Evolutionary conservation across 2,329 filamentous ascomycete genomes (phyloP), one percentile per base, ranked within the genome.

Genomic region (Alternaria hordeiaustralica): DNA sequence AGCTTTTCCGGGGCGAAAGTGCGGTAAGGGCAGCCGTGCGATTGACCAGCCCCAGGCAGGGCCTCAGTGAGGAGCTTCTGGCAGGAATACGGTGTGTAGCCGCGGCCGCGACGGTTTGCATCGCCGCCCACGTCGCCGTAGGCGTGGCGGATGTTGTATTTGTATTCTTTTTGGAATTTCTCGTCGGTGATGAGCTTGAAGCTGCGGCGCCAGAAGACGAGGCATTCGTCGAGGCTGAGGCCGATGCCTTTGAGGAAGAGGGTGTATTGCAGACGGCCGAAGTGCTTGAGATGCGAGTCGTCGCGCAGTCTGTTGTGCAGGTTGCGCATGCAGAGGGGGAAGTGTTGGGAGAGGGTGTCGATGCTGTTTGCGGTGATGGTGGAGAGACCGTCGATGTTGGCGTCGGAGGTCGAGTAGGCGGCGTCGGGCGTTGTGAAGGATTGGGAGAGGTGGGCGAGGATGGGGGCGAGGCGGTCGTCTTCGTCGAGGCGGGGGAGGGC

Each of bases 71-170:
- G 85, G 56, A 99, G 94, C 82, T 96, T 97, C 76, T 98, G 95
- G 79, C 96, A 99, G 58, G 92, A 96, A 76, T 93, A 96, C 0
- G 96, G 93, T 53, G 92, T 92, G 79, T 97, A 97, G 20, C 95
- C 95, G 58, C 92, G 88, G 45, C 94, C 92, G 58, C 95, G 88
- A 30, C 95, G 88, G 77, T 97, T 97, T 20, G 89, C 86, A 80
- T 98, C 95, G 61, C 95, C 95, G 58, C 96, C 96, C 1, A 98
- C 96, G 74, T 98, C 95, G 69, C 96, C 96, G 79, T 98, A 99
- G 1, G 86, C 81, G 85, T 99, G 95, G n/a, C 94, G 92, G 61
- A 98, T 88, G 78, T 99, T 98, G 86, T 99, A 99, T 47, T 92
- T 88, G 82, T 99, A 98, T 78, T 97, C 94, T 77, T 97, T 98